These are phyloP conservation scores for Fusarium falciforme DNA, from an alignment of 2,329 filamentous ascomycete genomes.

Conservation along the genomic window DNA sequence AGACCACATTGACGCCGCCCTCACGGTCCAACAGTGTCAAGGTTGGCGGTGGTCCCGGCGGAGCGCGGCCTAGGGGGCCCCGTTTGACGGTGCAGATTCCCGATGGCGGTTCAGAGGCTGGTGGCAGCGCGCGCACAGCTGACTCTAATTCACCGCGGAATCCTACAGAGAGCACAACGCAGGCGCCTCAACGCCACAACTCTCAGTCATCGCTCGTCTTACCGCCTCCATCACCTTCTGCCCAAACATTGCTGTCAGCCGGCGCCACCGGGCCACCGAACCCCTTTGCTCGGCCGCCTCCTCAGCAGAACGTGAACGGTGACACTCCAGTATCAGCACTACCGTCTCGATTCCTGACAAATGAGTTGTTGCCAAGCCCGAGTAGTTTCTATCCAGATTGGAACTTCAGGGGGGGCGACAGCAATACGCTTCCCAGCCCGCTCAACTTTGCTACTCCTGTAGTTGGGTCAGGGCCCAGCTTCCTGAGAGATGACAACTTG, in stretches of 20 bases:
- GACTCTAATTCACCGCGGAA: slow-evolving; percentile 75
- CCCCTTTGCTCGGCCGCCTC: slow-evolving; percentile 89
- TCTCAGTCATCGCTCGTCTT: slow-evolving; percentile 80
- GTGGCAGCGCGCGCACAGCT: slow-evolving; percentile 71
- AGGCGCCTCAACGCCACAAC: slow-evolving; percentile 62
- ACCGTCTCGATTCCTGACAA: slow-evolving; percentile 89
- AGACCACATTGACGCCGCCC: slow-evolving; percentile 75
- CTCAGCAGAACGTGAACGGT: slow-evolving; percentile 71
- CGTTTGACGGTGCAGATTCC: slow-evolving; percentile 95
- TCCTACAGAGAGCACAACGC: slow-evolving; percentile 67
- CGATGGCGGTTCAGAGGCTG: slow-evolving; percentile 84
- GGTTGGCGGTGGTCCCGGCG: slow-evolving; percentile 62
- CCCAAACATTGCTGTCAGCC: slow-evolving; percentile 85
- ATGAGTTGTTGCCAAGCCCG: slow-evolving; percentile 88
- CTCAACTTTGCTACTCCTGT: slow-evolving; percentile 91
- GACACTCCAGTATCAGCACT: slow-evolving; percentile 89
- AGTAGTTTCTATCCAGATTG: slow-evolving; percentile 94
- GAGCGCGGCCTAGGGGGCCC: slow-evolving; percentile 80
- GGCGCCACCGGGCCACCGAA: slow-evolving; percentile 94
- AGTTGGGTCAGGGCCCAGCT: slow-evolving; percentile 70
- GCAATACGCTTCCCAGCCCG: slow-evolving; percentile 90
- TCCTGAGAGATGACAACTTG: slow-evolving; percentile 66
- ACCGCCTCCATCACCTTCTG: slow-evolving; percentile 92
- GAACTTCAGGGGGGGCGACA: slow-evolving; percentile 79
- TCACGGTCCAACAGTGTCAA: slow-evolving; percentile 83